Base-by-base conservation (phyloP, 2,329 filamentous ascomycete species). In the Aspergillus ustus region DNA sequence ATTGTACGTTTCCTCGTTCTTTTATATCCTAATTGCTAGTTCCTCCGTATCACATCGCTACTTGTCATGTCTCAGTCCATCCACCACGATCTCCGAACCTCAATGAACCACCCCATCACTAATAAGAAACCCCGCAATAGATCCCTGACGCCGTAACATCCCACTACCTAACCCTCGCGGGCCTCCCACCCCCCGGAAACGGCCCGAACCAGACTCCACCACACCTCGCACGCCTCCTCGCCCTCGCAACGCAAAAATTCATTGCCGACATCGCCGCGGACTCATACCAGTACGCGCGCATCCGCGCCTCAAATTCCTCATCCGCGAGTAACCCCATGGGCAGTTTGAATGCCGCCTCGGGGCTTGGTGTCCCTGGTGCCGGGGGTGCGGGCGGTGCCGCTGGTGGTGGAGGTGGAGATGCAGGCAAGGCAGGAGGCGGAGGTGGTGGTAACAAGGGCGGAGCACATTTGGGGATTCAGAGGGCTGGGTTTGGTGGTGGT, bases 181-280 rank as follows among this genome's bases (percentile, higher is more conserved):
- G 95, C 57, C 91, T 99, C 4, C 93, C 95, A 37, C 94, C 94
- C 1, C 93, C 94, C 45, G 80, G 79, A 6, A 92, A 93, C 44
- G 93, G 92, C 0, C 90, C 95, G 70, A 96, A 93, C 56, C 92
- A 77, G 63, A 83, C 81, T 19, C 80, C 97, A 71, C 90, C 90
- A 20, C 92, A 93, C 61, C 90, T 99, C 29, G 92, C 94, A 22
- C 92, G 94, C 52, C 90, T 99, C 3, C 90, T 99, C 48, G 94
- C 95, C 2, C 90, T 99, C 8, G 95, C 95, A n/a, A 97, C 95
- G 0, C 95, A 99, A 75, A 99, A 99, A 76, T 99, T 99, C 83
- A 91, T 99, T 71, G 93, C 95, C 62, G 95, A 99, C 77, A 92
- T 99, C 67, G 95, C 95, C 1, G 93, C 95, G 60, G 95, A 99